A percentile compares a stretch with the other conserved stretches of the same genome.
phyloP scores from a whole-genome alignment of 768 basidiomycete species.

The Tylopilus balloui region DNA sequence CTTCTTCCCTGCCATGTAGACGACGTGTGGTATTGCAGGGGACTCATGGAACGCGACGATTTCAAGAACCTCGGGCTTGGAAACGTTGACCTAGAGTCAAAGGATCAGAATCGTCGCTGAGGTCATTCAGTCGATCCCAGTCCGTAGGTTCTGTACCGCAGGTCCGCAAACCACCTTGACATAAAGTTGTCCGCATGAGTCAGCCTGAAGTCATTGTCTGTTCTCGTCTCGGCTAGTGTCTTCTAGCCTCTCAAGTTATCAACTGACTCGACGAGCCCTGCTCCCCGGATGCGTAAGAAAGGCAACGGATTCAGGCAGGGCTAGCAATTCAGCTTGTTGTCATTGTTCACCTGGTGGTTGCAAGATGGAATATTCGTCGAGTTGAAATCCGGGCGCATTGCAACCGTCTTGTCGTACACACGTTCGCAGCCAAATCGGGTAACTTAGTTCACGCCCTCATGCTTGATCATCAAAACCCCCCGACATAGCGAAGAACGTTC shows the following conservation, averaged over 20 bases:
- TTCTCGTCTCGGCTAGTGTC: constrained; percentile 3
- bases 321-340: not conserved
- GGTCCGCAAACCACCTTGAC: not conserved
- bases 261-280: not conserved
- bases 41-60: constrained; percentile 85
- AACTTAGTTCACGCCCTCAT: constrained; percentile 4
- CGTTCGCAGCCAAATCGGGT: constrained; percentile 26
- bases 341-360: not conserved
- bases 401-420: constrained; percentile 1
- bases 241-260: not conserved
- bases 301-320: not conserved
- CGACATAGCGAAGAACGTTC: constrained; percentile 26
- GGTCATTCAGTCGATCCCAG: not conserved
- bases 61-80: constrained; percentile 81
- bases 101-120: constrained; percentile 8
- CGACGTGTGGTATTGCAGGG: constrained; percentile 40
- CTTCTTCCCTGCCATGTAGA: not conserved
- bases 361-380: not conserved
- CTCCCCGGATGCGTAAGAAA: not conserved
- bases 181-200: not conserved
- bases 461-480: not conserved
- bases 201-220: not conserved
- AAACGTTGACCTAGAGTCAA: constrained; percentile 37
- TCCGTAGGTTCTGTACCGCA: not conserved
- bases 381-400: not conserved